Percentiles rank a stretch among this genome's conserved stretches.
These are phyloP conservation scores for Theileria annulata DNA, from an alignment of 169 alveolate species.

Conservation along the genomic window DNA sequence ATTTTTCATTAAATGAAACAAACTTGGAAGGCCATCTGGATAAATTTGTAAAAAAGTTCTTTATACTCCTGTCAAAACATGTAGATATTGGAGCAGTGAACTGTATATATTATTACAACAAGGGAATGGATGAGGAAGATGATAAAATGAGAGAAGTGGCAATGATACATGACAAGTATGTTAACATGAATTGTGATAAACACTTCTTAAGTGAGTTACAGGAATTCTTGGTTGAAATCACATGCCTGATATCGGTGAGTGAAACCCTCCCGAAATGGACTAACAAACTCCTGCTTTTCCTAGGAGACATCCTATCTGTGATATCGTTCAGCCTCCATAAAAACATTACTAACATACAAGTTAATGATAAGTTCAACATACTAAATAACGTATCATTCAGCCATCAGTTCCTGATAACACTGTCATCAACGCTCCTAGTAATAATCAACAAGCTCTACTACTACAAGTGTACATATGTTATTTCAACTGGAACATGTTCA, in stretches of 20 bases:
- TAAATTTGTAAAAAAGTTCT: neutral
- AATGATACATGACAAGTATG: neutral
- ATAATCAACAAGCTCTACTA: constrained; percentile 17
- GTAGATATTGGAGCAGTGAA: neutral
- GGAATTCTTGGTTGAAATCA: neutral
- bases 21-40: constrained; percentile 1
- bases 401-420: constrained; percentile 4
- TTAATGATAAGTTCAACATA: neutral
- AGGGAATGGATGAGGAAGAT: neutral
- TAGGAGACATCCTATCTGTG: constrained; percentile 11
- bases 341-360: constrained; percentile 18
- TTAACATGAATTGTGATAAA: neutral
- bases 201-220: constrained; percentile 3
- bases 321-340: constrained; percentile 17
- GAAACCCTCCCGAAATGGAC: constrained; percentile 10
- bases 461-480: neutral
- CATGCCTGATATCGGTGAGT: neutral
- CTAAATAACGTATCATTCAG: neutral
- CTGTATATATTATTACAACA: neutral
- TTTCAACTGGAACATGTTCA: neutral
- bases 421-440: neutral
- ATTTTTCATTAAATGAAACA: neutral
- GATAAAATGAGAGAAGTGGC: neutral
- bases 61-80: neutral
- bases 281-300: neutral